Conservation (phyloP, 1,284 basidiomycete species). For the Apiotrichum laibachii region DNA sequence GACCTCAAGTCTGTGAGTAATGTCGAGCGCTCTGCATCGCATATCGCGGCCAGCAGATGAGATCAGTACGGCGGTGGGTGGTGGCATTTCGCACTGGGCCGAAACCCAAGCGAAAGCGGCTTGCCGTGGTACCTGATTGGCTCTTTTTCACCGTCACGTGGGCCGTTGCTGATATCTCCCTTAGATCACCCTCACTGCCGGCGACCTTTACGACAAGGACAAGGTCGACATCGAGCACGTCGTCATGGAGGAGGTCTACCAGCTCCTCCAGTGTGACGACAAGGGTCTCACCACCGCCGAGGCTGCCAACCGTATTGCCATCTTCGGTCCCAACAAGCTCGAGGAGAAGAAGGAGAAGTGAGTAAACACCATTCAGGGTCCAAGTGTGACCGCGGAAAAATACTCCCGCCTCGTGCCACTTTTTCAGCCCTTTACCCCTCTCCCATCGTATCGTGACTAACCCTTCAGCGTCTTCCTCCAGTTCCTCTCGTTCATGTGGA, state of each 20-base stretch:
- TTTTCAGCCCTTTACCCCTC: no score
- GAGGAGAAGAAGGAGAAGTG: conserved; percentile 81
- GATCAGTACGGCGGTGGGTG: no score
- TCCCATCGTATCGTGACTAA: background rate
- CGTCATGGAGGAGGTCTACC: conserved; percentile 95
- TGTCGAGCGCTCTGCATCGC: background rate
- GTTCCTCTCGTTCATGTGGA: conserved; percentile 98
- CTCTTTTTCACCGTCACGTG: background rate
- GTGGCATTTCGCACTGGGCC: no score
- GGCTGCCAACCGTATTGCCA: conserved; percentile 77
- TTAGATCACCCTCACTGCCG: conserved; percentile 48
- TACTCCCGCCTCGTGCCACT: no score
- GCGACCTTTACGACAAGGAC: conserved; percentile 90
- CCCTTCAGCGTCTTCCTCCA: conserved; percentile 52
- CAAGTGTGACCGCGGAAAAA: no score
- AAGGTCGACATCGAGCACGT: conserved; percentile 98
- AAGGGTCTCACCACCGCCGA: conserved; percentile 74
- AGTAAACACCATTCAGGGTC: conserved; percentile 11
- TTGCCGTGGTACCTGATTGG: background rate
- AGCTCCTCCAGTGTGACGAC: conserved; percentile 80
- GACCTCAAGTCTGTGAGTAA: conserved; percentile 72
- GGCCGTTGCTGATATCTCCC: background rate
- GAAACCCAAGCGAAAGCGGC: background rate
- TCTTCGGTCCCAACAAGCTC: conserved; percentile 96
- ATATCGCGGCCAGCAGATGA: no score